phyloP scores from a whole-genome alignment of 2,329 filamentous ascomycete genomes.

The Penicillium sp. region DNA sequence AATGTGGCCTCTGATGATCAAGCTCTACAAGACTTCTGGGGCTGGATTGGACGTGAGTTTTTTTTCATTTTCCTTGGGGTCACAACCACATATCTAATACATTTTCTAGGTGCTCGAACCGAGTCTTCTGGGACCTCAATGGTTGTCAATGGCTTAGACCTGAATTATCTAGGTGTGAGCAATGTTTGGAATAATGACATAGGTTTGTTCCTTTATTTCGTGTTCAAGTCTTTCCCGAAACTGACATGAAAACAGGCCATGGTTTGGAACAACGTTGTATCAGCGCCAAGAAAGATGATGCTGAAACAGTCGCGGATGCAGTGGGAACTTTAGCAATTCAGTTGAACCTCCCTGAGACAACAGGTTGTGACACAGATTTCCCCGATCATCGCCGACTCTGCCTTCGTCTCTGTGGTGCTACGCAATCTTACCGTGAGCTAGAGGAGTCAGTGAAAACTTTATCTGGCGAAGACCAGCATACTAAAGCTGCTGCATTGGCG shows the following conservation, averaged over 20 bases:
- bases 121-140: slow-evolving; percentile 51
- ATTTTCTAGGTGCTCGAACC: slow-evolving; percentile 35
- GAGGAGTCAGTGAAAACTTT: slow-evolving; percentile 51
- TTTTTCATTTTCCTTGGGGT: background rate
- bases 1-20: slow-evolving; percentile 55
- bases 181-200: slow-evolving; percentile 59
- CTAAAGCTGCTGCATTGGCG: slow-evolving; percentile 62
- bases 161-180: slow-evolving; percentile 60
- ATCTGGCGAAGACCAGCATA: slow-evolving; percentile 54
- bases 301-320: slow-evolving; percentile 35
- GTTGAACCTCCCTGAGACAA: slow-evolving; percentile 52
- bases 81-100: slow-evolving; percentile 8
- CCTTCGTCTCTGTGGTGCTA: slow-evolving; percentile 59
- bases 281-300: slow-evolving; percentile 23
- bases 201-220: slow-evolving; percentile 34
- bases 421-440: slow-evolving; percentile 52
- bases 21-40: slow-evolving; percentile 59
- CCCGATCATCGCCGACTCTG: slow-evolving; percentile 59
- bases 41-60: slow-evolving; percentile 52
- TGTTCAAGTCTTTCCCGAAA: background rate
- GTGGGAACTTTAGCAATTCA: slow-evolving; percentile 51
- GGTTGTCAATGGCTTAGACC: slow-evolving; percentile 55
- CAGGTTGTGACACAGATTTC: slow-evolving; percentile 51
- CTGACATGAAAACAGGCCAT: slow-evolving; percentile 27
- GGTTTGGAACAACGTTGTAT: slow-evolving; percentile 34